Conservation (phyloP, 2,329 filamentous ascomycete species). For the Alternaria sp. region DNA sequence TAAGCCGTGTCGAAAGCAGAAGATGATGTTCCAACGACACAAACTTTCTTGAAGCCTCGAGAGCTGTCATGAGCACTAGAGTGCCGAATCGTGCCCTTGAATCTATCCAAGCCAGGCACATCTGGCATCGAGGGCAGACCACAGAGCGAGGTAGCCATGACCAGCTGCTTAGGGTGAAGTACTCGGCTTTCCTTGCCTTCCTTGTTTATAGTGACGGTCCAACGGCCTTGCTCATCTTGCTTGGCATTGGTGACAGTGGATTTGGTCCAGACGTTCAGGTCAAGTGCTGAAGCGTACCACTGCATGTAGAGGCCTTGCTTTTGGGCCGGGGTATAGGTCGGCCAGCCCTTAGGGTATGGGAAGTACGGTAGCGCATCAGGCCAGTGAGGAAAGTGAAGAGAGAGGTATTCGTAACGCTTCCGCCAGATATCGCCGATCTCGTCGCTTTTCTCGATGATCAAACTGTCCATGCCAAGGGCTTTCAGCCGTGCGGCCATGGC, state of each 20-base stretch:
- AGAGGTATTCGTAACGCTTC: conserved; percentile 45
- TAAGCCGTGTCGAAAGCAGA: conserved; percentile 74
- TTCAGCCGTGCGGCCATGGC: conserved; percentile 17
- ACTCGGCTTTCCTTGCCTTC: conserved; percentile 8
- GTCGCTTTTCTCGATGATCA: conserved; percentile 43
- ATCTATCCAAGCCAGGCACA: conserved; percentile 60
- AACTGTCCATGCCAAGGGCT: conserved; percentile 26
- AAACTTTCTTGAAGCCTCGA: conserved; percentile 62
- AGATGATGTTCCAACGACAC: conserved; percentile 73
- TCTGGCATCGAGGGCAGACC: conserved; percentile 31
- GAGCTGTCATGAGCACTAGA: conserved; percentile 54
- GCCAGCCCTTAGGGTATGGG: conserved; percentile 43
- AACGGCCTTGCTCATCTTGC: conserved; percentile 8
- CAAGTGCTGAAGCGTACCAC: conserved; percentile 37
- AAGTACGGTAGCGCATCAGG: conserved; percentile 42
- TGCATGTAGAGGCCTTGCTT: conserved; percentile 42
- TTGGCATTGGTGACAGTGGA: conserved; percentile 6
- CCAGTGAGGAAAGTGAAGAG: conserved; percentile 45
- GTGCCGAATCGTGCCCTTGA: conserved; percentile 68
- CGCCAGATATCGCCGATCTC: conserved; percentile 44
- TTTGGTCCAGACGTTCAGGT: conserved; percentile 14
- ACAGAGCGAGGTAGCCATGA: conserved; percentile 18
- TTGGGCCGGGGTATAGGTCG: conserved; percentile 43
- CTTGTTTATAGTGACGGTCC: conserved; percentile 11
- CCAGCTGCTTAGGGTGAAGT: conserved; percentile 14